phyloP scores from a whole-genome alignment of 192 early-diverging fungal genomes.

The Irineochytrium annulatum region DNA sequence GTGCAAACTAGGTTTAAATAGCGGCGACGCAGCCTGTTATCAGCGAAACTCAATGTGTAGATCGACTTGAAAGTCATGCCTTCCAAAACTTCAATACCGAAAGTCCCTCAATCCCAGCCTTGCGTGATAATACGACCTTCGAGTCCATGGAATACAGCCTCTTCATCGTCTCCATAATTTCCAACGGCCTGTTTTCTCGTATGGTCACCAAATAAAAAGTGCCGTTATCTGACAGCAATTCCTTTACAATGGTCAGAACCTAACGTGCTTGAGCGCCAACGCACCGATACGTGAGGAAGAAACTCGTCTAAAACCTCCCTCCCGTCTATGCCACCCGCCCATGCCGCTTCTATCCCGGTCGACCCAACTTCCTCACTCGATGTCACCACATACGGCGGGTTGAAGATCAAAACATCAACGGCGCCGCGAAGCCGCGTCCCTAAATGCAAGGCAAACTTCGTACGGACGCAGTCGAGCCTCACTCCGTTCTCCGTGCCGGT shows the following conservation, averaged over 20 bases:
- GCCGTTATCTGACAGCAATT: constrained; percentile 64
- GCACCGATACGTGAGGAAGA: constrained; percentile 68
- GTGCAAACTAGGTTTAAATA: no score
- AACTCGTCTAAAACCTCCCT: constrained; percentile 79
- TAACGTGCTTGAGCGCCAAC: neutral
- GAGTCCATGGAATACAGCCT: constrained; percentile 37
- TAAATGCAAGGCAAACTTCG: constrained; percentile 56
- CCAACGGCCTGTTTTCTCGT: constrained; percentile 79
- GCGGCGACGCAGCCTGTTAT: no score
- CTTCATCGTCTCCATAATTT: constrained; percentile 64
- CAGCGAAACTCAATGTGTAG: no score
- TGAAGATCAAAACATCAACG: constrained; percentile 85
- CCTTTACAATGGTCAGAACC: constrained; percentile 23
- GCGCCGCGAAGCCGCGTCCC: constrained; percentile 44
- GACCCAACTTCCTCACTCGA: constrained; percentile 72
- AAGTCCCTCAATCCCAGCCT: no score
- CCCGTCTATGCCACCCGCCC: constrained; percentile 93
- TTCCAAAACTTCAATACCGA: no score
- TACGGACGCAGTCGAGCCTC: constrained; percentile 60
- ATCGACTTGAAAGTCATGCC: no score
- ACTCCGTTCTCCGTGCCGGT: constrained; percentile 60
- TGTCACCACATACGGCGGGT: constrained; percentile 95
- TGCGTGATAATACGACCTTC: no score
- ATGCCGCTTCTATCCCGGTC: constrained; percentile 70
- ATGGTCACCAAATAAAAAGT: constrained; percentile 84